A percentile compares a stretch with the other conserved stretches of the same genome.
Evolutionary conservation across 2,329 filamentous ascomycete species (phyloP).

Genomic region (Xylaria multiplex): DNA sequence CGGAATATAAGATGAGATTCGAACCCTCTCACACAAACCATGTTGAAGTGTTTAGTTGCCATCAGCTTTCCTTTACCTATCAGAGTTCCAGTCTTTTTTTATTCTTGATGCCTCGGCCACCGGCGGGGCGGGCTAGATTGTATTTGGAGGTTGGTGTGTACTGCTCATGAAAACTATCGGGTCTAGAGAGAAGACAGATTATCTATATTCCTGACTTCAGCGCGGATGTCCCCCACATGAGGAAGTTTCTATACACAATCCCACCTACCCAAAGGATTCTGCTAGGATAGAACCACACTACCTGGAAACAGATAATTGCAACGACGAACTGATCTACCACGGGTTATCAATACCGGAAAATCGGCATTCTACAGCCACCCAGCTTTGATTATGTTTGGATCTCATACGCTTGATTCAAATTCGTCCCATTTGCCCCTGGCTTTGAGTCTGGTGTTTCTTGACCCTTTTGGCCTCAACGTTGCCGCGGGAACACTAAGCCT

Average conservation of each 20-base stretch:
- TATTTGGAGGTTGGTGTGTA: conserved; percentile 4
- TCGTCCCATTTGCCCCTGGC: not conserved
- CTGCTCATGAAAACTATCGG: conserved; percentile 1
- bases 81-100: conserved; percentile 15
- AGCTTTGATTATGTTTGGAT: conserved; percentile 1
- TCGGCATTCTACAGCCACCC: not conserved
- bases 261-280: not conserved
- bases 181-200: conserved; percentile 1
- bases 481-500: conserved; percentile 6
- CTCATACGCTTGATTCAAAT: conserved; percentile 3
- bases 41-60: conserved; percentile 2
- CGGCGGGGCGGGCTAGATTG: conserved; percentile 3
- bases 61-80: conserved; percentile 10
- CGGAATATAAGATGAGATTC: conserved; percentile 20
- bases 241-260: not conserved
- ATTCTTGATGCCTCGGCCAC: conserved; percentile 3
- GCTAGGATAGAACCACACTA: conserved; percentile 13
- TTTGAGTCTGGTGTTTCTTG: not conserved
- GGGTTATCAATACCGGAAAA: not conserved
- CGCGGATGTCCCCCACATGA: not conserved
- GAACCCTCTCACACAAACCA: conserved; percentile 12
- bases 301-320: not conserved
- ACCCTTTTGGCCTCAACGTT: conserved; percentile 3
- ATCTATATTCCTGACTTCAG: conserved; percentile 1
- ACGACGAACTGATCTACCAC: not conserved